Evolutionary conservation across 192 early-diverging fungal species (phyloP), one percentile per base, ranked within the genome.

Genomic region (Umbelopsis isabellina): DNA sequence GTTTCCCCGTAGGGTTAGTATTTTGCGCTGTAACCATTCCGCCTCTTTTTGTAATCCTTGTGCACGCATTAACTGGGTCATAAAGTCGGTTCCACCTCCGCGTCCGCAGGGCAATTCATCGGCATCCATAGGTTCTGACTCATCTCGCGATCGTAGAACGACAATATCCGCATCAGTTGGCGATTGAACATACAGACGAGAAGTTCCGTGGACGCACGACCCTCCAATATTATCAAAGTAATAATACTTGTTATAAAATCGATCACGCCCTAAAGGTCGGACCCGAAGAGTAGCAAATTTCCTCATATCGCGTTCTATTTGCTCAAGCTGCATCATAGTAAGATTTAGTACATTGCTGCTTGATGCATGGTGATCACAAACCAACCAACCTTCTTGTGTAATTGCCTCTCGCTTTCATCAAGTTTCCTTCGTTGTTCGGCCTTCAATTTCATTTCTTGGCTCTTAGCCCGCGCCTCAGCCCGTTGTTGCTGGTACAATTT

Each of bases 161-260:
- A 86, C 55, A 30, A 91, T 66, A 49, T 93, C 91, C 10, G 73
- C 66, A 10, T 69, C 65, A 0, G 78, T 74, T 1, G 89, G 85
- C 12, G 77, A 81, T 50, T 85, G 88, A 18, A 87, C 89, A 72
- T 85, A 89, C n/a, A 88, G 71, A 44, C 81, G 79, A 21, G 88
- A 89, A 0, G 90, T 79, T 23, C 83, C 87, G 64, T 84, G 78
- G 20, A 72, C 70, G 21, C 78, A 70, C 6, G 82, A 82, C 22
- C 85, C 84, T 45, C 91, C 91, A 33, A 92, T 82, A 30, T 88
- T 85, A 72, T 98, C 97, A 74, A 97, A 88, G 79, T 90, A 97
- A 83, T 91, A 98, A 74, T 98, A 97, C 46, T 88, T 82, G 76
- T 93, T 94, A 69, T 85, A 89, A 75, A 88, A 97, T 7, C 96